Evolutionary conservation across 202 grass and related monocot species (phyloP).

Genomic region (Schoenoplectus tabernaemontani): DNA sequence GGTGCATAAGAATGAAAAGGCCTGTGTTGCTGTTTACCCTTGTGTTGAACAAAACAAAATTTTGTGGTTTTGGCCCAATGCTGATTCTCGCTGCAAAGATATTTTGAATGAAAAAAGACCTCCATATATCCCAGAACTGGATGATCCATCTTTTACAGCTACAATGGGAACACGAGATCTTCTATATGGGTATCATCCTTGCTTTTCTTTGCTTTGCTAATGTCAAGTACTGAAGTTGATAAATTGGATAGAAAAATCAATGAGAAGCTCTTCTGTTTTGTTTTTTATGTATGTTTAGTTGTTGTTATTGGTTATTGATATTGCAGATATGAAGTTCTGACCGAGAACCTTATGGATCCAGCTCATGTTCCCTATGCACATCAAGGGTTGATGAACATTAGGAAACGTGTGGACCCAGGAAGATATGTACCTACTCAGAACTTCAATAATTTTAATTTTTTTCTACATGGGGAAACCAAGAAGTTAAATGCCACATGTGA

Average conservation of each 20-base stretch:
- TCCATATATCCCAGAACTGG: constrained; percentile 56
- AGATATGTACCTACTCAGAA: constrained; percentile 59
- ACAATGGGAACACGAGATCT: constrained; percentile 53
- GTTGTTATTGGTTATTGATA: constrained; percentile 12
- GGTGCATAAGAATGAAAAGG: constrained; percentile 65
- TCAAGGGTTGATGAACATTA: constrained; percentile 47
- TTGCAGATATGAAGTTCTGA: constrained; percentile 74
- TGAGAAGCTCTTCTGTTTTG: neutral
- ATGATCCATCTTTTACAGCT: constrained; percentile 60
- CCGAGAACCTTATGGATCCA: constrained; percentile 90
- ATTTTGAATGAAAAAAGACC: constrained; percentile 49
- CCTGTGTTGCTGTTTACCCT: constrained; percentile 69
- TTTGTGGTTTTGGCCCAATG: constrained; percentile 81
- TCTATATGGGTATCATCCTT: constrained; percentile 48
- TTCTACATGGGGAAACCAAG: neutral
- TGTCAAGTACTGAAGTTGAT: neutral
- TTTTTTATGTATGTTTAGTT: neutral
- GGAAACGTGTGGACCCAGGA: constrained; percentile 44
- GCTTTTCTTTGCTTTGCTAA: neutral
- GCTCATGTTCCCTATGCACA: constrained; percentile 80
- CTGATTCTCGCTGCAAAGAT: constrained; percentile 40
- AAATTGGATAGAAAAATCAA: neutral
- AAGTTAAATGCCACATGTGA: neutral
- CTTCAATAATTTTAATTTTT: neutral
- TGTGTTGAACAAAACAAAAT: constrained; percentile 67